Evolutionary conservation across 768 basidiomycete species (phyloP).

Genomic region (Suillus lakei): DNA sequence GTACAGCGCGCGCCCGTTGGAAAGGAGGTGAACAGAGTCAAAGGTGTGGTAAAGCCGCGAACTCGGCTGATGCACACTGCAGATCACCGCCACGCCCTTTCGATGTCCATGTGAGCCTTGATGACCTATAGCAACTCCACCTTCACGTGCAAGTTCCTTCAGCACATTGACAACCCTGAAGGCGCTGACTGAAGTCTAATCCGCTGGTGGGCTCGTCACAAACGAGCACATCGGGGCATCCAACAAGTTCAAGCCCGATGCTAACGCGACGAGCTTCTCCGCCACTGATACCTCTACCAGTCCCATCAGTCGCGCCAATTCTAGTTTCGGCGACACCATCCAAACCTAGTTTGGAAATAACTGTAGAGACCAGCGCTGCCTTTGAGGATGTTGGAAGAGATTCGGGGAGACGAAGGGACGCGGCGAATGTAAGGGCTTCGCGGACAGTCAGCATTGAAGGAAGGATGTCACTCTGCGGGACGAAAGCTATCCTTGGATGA

Average conservation of each 20-base stretch:
- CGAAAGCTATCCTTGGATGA: conserved; percentile 75
- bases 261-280: conserved; percentile 91
- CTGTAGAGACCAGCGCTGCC: conserved; percentile 62
- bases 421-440: conserved; percentile 85
- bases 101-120: conserved; percentile 44
- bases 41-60: conserved; percentile 88
- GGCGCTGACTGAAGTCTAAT: conserved; percentile 88
- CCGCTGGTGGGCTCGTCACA: conserved; percentile 87
- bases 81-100: conserved; percentile 80
- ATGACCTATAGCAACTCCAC: conserved; percentile 28
- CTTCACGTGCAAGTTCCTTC: conserved; percentile 67
- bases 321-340: conserved; percentile 66
- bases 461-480: conserved; percentile 86
- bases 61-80: conserved; percentile 88
- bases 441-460: conserved; percentile 80
- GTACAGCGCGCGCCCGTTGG: conserved; percentile 80
- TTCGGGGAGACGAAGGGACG: conserved; percentile 83
- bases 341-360: conserved; percentile 83
- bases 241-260: conserved; percentile 88
- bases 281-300: conserved; percentile 84
- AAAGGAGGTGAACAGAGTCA: conserved; percentile 77
- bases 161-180: conserved; percentile 79
- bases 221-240: conserved; percentile 82
- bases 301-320: conserved; percentile 69
- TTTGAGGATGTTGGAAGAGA: conserved; percentile 66